These are phyloP conservation scores for Apophysomyces elegans DNA, from an alignment of 371 early-diverging fungal species.

Conservation along the genomic window DNA sequence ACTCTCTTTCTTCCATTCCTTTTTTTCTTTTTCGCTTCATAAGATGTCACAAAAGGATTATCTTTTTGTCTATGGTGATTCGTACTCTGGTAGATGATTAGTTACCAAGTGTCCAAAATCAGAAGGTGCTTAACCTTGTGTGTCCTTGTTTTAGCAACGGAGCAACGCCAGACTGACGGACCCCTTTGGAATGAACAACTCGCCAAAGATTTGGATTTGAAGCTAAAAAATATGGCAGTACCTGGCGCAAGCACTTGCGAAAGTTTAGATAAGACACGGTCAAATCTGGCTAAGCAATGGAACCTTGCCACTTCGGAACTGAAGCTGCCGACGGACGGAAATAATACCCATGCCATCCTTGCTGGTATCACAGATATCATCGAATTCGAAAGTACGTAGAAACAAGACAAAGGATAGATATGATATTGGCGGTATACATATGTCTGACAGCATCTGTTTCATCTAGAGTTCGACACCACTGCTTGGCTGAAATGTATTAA, in stretches of 20 bases:
- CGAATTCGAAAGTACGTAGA: slow-evolving; percentile 22
- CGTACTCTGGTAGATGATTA: slow-evolving; percentile 55
- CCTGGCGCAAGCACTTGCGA: slow-evolving; percentile 33
- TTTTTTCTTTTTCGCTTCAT: slow-evolving; percentile 42
- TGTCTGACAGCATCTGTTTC: slow-evolving; percentile 1
- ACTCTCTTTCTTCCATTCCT: slow-evolving; percentile 1
- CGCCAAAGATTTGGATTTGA: slow-evolving; percentile 31
- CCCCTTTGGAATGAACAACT: slow-evolving; percentile 46
- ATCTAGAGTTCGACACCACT: slow-evolving; percentile 2
- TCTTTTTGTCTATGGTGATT: slow-evolving; percentile 32
- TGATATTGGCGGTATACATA: background rate
- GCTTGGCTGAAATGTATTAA: slow-evolving; percentile 15
- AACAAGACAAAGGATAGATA: background rate
- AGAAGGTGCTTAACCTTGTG: too few species aligned
- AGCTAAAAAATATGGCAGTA: slow-evolving; percentile 34
- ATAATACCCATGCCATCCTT: slow-evolving; percentile 36
- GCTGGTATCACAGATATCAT: slow-evolving; percentile 41
- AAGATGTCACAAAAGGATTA: slow-evolving; percentile 79
- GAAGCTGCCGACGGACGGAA: background rate
- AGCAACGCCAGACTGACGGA: slow-evolving; percentile 39
- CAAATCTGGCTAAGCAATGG: slow-evolving; percentile 12
- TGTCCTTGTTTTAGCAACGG: background rate
- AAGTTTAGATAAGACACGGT: slow-evolving; percentile 11
- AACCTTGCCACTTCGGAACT: background rate
- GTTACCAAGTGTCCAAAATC: background rate